phyloP scores from a whole-genome alignment of 768 basidiomycete genomes.

The Tulasnella sp. region DNA sequence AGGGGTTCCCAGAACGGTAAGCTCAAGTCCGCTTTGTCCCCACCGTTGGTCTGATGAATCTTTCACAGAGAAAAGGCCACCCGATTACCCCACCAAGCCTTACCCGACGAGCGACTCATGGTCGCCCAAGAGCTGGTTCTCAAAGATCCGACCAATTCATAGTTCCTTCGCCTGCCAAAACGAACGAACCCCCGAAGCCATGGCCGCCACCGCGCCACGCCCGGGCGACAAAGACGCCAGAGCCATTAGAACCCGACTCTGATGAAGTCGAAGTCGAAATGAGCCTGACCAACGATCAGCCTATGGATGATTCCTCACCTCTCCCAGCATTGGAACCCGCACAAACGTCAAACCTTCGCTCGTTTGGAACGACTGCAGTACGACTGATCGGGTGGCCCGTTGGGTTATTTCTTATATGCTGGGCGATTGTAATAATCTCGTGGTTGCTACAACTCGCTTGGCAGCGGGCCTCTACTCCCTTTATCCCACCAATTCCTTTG shows the following conservation, averaged over 20 bases:
- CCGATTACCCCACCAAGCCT: background rate
- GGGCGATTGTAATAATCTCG: background rate
- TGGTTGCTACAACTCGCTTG: background rate
- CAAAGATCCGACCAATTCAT: background rate
- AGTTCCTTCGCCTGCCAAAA: background rate
- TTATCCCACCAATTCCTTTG: background rate
- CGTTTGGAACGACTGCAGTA: background rate
- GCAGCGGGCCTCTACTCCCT: background rate
- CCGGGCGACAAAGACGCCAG: background rate
- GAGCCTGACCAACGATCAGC: background rate
- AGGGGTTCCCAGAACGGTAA: background rate
- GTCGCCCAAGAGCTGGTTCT: conserved; percentile 6
- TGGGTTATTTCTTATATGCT: background rate
- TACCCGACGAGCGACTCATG: background rate
- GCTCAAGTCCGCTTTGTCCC: background rate
- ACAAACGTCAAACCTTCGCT: background rate
- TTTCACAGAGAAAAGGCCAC: background rate
- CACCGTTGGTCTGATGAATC: background rate
- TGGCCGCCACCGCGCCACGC: background rate
- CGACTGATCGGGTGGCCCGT: background rate
- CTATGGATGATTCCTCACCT: background rate
- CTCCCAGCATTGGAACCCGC: background rate
- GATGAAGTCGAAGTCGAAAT: background rate
- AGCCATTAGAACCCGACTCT: background rate
- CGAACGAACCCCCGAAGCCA: background rate